These are phyloP conservation scores for Akanthomyces lecanii DNA, from an alignment of 2,329 filamentous ascomycete genomes.

Conservation along the genomic window DNA sequence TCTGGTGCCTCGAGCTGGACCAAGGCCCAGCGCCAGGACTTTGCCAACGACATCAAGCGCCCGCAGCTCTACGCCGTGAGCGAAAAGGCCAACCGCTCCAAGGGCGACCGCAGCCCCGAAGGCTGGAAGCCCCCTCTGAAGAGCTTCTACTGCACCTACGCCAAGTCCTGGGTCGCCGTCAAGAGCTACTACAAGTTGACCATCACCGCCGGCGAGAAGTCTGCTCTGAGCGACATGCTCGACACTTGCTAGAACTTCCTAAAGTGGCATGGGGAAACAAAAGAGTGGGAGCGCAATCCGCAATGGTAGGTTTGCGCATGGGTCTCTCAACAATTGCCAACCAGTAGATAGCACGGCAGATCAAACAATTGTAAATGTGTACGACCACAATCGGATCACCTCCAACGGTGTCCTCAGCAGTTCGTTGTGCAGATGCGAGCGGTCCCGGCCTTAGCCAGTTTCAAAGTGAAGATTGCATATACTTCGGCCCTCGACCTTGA, in stretches of 20 bases:
- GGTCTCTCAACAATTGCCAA: neutral
- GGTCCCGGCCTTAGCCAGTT: slow-evolving; percentile 3
- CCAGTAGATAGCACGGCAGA: slow-evolving; percentile 6
- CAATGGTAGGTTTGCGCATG: neutral
- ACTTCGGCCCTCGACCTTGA: neutral
- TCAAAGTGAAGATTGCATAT: slow-evolving; percentile 1
- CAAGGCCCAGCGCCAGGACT: slow-evolving; percentile 58
- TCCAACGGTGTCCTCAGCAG: neutral
- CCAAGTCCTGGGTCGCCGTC: slow-evolving; percentile 71
- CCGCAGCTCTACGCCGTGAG: slow-evolving; percentile 80
- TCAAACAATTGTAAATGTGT: slow-evolving; percentile 16
- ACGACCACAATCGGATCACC: neutral
- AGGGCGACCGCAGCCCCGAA: slow-evolving; percentile 71
- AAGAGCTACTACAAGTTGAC: slow-evolving; percentile 68
- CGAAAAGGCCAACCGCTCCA: slow-evolving; percentile 67
- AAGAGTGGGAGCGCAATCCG: neutral
- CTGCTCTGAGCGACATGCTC: slow-evolving; percentile 61
- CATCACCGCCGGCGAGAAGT: slow-evolving; percentile 69
- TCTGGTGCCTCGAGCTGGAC: slow-evolving; percentile 72
- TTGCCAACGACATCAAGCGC: slow-evolving; percentile 72
- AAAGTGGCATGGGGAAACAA: neutral
- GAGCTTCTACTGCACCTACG: slow-evolving; percentile 74
- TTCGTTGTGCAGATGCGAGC: neutral
- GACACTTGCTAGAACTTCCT: slow-evolving; percentile 45
- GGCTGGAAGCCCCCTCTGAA: slow-evolving; percentile 68